phyloP scores from a whole-genome alignment of 73 alveolate species.

The Blepharisma japonicum region DNA sequence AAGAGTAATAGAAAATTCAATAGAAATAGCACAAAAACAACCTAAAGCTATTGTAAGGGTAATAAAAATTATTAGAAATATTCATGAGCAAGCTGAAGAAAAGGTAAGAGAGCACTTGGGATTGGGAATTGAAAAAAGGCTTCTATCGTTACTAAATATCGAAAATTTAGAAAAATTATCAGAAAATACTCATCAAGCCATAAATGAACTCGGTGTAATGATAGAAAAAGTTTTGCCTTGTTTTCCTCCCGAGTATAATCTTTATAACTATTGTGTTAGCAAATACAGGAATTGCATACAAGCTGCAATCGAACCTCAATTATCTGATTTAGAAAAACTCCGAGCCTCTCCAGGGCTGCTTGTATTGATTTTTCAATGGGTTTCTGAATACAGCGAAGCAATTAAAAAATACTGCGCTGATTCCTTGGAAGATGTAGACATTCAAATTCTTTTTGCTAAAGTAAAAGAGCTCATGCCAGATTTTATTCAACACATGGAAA shows the following conservation, averaged over 20 bases:
- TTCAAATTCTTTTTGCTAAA: slow-evolving; percentile 1
- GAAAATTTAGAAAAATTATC: slow-evolving; percentile 11
- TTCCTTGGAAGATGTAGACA: slow-evolving; percentile 12
- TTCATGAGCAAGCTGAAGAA: background rate
- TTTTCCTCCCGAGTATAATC: background rate
- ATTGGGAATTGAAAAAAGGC: slow-evolving; percentile 30
- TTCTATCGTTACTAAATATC: background rate
- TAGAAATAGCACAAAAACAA: slow-evolving; percentile 2
- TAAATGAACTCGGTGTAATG: background rate
- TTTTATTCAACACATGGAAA: slow-evolving; percentile 12
- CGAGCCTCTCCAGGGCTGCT: slow-evolving; percentile 17
- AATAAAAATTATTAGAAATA: background rate
- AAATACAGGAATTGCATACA: background rate
- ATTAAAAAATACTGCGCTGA: background rate
- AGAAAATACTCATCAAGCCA: slow-evolving; percentile 26
- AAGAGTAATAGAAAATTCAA: slow-evolving; percentile 3
- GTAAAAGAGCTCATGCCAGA: slow-evolving; percentile 26
- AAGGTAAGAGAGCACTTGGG: background rate
- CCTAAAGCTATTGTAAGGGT: slow-evolving; percentile 1
- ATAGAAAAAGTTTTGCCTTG: slow-evolving; percentile 10
- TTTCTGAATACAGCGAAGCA: background rate
- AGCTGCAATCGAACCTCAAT: slow-evolving; percentile 25
- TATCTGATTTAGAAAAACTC: background rate
- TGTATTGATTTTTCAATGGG: slow-evolving; percentile 24
- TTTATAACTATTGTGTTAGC: background rate